Percentiles rank a stretch among this genome's conserved stretches.
These are phyloP conservation scores for Wickerhamiella brachini DNA, from an alignment of 805 yeast genomes.

Conservation along the genomic window DNA sequence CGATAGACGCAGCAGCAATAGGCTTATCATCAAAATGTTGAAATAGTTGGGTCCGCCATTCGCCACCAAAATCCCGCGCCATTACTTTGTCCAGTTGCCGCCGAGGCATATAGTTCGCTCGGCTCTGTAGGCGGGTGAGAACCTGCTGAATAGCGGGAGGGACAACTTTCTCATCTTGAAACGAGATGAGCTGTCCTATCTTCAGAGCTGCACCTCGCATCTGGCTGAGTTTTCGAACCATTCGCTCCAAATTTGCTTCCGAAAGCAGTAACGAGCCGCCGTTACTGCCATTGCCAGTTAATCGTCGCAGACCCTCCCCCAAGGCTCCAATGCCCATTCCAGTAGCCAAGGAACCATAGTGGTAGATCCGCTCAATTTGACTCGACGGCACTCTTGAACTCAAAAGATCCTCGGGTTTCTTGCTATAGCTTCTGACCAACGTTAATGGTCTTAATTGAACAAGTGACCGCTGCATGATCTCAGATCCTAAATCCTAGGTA, in stretches of 20 bases:
- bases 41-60: constrained; percentile 61
- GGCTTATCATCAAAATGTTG: constrained; percentile 74
- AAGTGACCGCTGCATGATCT: neutral
- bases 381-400: constrained; percentile 74
- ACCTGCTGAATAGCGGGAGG: constrained; percentile 78
- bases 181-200: constrained; percentile 91
- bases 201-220: constrained; percentile 99
- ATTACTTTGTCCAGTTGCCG: constrained; percentile 71
- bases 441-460: neutral
- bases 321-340: constrained; percentile 79
- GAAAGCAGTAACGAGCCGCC: constrained; percentile 49
- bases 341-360: constrained; percentile 86
- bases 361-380: constrained; percentile 77
- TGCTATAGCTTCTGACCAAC: neutral
- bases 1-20: constrained; percentile 94
- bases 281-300: constrained; percentile 20
- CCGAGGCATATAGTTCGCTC: constrained; percentile 94
- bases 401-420: constrained; percentile 30
- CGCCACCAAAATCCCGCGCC: constrained; percentile 55
- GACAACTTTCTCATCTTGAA: constrained; percentile 75
- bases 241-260: constrained; percentile 71
- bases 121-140: constrained; percentile 73
- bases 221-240: constrained; percentile 75
- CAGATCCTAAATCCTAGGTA: neutral
- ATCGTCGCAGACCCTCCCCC: constrained; percentile 56